Evolutionary conservation across 148 eudicot species (phyloP), one percentile per base, ranked within the genome.

Genomic region (Simmondsia chinensis): DNA sequence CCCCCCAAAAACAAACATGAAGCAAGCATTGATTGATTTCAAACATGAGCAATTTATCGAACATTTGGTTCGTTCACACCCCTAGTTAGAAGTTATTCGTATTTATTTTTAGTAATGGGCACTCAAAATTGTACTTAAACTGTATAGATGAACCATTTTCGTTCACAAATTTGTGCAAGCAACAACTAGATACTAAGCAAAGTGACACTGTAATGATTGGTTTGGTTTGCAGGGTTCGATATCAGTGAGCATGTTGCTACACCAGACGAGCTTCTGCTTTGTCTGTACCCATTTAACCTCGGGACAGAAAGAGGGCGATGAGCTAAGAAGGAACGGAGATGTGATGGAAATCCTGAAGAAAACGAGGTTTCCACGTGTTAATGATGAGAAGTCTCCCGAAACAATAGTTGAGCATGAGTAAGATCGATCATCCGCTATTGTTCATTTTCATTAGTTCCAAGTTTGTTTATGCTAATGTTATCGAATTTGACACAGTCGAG

Each of bases 401-500:
- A 81, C 97, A n/a, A 89, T 89, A 33, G 75, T 76, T 27, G 80
- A 81, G 47, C 97, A 89, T 29, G 97, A 89, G 97, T 89, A 89
- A 66, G 86, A 48, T 43, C 43, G 3, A 6, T 27, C n/a, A 17
- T 2, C 36, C 4, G 18, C 20, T n/a, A n/a, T n/a, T n/a, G n/a
- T n/a, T n/a, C n/a, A n/a, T n/a, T n/a, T n/a, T n/a, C n/a, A n/a
- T n/a, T n/a, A n/a, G n/a, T n/a, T n/a, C n/a, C n/a, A n/a, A n/a
- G n/a, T n/a, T n/a, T n/a, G n/a, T n/a, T n/a, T n/a, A n/a, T n/a
- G n/a, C n/a, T n/a, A 15, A 51, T 13, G 9, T 23, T 52, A 7
- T 39, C 8, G 32, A 16, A 44, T 49, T 70, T 25, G 20, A 51
- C 53, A 19, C 63, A 91, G 97, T 67, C 97, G 94, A 59, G 57